Conservation (phyloP, 1,139 yeast genomes). For the Candida tetrigidarum region DNA sequence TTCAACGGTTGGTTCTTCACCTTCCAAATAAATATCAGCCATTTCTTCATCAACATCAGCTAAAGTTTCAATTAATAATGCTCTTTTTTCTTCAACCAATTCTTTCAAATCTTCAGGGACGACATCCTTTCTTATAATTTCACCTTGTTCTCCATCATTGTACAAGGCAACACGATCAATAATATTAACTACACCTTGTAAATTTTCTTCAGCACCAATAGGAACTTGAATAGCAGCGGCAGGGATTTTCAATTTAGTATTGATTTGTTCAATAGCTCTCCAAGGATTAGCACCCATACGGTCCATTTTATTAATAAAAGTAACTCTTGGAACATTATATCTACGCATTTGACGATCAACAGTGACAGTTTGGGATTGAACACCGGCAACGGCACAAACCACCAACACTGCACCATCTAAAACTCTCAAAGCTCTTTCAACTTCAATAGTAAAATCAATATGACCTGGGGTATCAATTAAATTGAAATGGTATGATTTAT, state of each 20-base stretch:
- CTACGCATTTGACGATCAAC: slow-evolving; percentile 99
- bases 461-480: slow-evolving; percentile 98
- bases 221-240: slow-evolving; percentile 99
- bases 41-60: slow-evolving; percentile 99
- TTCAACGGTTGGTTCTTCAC: slow-evolving; percentile 79
- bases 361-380: slow-evolving; percentile 97
- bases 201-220: slow-evolving; percentile 86
- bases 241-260: slow-evolving; percentile 82
- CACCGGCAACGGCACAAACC: slow-evolving; percentile 98
- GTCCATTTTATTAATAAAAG: slow-evolving; percentile 98
- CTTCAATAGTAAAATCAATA: slow-evolving; percentile 98
- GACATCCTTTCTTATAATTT: slow-evolving; percentile 60
- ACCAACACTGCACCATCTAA: slow-evolving; percentile 98
- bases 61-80: slow-evolving; percentile 82
- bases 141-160: slow-evolving; percentile 95
- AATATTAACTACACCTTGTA: slow-evolving; percentile 89
- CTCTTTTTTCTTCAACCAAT: slow-evolving; percentile 83
- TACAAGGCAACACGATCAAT: slow-evolving; percentile 85
- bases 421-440: slow-evolving; percentile 95
- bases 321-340: slow-evolving; percentile 94
- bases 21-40: slow-evolving; percentile 91
- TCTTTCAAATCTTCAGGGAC: slow-evolving; percentile 78
- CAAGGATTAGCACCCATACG: slow-evolving; percentile 99
- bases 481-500: slow-evolving; percentile 79
- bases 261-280: slow-evolving; percentile 90